A percentile compares a stretch with the other conserved stretches of the same genome.
phyloP scores from a whole-genome alignment of 169 alveolate species.

The Miamiensis avidus region DNA sequence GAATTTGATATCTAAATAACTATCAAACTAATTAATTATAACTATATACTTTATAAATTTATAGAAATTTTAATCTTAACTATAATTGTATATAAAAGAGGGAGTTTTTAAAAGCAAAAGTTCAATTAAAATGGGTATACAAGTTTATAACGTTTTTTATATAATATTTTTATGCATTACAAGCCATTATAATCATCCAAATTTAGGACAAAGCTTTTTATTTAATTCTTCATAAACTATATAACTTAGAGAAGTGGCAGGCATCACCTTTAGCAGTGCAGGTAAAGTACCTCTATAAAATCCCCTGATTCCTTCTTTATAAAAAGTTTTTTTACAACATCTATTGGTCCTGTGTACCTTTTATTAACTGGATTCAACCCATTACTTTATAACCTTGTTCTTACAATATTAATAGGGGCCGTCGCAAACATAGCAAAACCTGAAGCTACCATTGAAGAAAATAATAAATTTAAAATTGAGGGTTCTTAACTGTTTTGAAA shows the following conservation, averaged over 20 bases:
- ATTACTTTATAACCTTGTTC: not conserved
- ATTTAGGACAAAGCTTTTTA: not conserved
- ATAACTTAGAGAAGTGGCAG: not conserved
- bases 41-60: no score
- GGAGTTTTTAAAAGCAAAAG: no score
- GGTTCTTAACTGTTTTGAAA: not conserved
- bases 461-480: not conserved
- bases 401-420: not conserved
- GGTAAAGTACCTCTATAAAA: not conserved
- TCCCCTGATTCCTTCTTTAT: not conserved
- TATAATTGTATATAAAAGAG: no score
- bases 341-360: not conserved
- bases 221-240: not conserved
- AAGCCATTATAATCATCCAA: no score
- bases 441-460: not conserved
- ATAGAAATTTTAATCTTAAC: no score
- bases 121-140: no score
- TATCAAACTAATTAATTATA: no score
- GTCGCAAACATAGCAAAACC: not conserved
- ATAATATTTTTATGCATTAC: no score
- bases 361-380: not conserved
- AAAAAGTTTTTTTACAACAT: not conserved
- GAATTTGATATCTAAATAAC: no score
- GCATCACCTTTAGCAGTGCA: not conserved
- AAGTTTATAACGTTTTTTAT: no score